These are phyloP conservation scores for Umbelopsis sp. DNA, from an alignment of 192 early-diverging fungal species.

Conservation along the genomic window DNA sequence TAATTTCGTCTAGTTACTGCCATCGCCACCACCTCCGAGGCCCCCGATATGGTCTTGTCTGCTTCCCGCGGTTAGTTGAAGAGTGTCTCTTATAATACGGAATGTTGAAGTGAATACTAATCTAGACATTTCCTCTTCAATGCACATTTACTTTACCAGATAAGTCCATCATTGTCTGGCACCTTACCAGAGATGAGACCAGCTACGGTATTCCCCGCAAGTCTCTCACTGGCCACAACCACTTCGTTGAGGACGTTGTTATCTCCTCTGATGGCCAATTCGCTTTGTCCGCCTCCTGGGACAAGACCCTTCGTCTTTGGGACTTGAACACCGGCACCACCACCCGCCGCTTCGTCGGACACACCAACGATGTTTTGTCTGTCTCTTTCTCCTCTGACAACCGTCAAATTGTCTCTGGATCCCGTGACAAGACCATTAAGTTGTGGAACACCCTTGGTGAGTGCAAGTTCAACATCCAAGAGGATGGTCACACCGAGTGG, in stretches of 20 bases:
- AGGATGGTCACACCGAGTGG: constrained; percentile 98
- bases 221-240: constrained; percentile 97
- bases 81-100: background rate
- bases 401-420: constrained; percentile 98
- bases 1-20: constrained; percentile 72
- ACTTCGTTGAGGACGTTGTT: constrained; percentile 98
- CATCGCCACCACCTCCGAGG: constrained; percentile 95
- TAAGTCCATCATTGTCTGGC: constrained; percentile 99
- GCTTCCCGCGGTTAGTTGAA: constrained; percentile 85
- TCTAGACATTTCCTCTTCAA: background rate
- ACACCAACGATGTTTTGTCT: constrained; percentile 97
- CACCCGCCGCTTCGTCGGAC: constrained; percentile 96
- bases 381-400: constrained; percentile 99
- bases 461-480: constrained; percentile 98
- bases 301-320: constrained; percentile 99
- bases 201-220: constrained; percentile 91
- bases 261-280: constrained; percentile 99
- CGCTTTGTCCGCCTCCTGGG: constrained; percentile 98
- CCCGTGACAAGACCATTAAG: constrained; percentile 99
- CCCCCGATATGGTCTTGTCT: constrained; percentile 96
- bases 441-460: constrained; percentile 99
- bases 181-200: constrained; percentile 87
- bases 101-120: background rate
- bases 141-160: constrained; percentile 47
- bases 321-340: constrained; percentile 94